Evolutionary conservation across 225 moss, liverwort and hornwort genomes (phyloP), one percentile per base, ranked within the genome.

Genomic region (Ulota crispa): DNA sequence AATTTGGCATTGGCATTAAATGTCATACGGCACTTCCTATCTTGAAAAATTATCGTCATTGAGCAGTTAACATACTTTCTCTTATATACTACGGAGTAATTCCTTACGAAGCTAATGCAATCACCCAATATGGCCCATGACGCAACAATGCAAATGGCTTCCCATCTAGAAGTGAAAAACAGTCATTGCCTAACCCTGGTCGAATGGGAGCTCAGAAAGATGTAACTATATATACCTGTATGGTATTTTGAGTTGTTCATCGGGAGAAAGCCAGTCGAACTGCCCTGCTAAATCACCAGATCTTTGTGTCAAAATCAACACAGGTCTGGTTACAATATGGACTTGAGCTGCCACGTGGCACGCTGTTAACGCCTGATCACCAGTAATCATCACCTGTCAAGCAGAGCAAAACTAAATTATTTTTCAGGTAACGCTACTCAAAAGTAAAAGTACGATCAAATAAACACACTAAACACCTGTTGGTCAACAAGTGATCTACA

Each of bases 361-460:
- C n/a, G 98, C 98, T 43, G 98, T 98, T 70, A 98, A 56, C 6
- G 98, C 95, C 83, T 98, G 98, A 85, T 98, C 98, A 60, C 98
- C 98, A 82, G 98, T 98, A 66, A 98, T 98, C 98, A 98, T 98
- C 47, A 94, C 92, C 95, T 96, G 87, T 78, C 37, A 53, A 81
- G 68, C 64, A 80, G 84, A 83, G 70, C 60, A 36, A 23, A 73
- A 50, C 14, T 1, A 76, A 76, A 53, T 42, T 39, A 7, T 5
- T 55, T 64, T 60, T 59, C 41, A 75, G 34, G 37, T 24, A 30
- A 56, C 27, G 55, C 61, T n/a, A 67, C 45, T 45, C 57, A 50
- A 78, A 76, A 42, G 34, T 64, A 37, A 21, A 55, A 68, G 53
- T 39, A 18, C 16, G 31, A 74, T 18, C 20, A 37, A 81, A 36